A percentile compares a stretch with the other conserved stretches of the same genome.
Conservation (phyloP, 805 yeast species). For the Hanseniaspora meyeri region DNA sequence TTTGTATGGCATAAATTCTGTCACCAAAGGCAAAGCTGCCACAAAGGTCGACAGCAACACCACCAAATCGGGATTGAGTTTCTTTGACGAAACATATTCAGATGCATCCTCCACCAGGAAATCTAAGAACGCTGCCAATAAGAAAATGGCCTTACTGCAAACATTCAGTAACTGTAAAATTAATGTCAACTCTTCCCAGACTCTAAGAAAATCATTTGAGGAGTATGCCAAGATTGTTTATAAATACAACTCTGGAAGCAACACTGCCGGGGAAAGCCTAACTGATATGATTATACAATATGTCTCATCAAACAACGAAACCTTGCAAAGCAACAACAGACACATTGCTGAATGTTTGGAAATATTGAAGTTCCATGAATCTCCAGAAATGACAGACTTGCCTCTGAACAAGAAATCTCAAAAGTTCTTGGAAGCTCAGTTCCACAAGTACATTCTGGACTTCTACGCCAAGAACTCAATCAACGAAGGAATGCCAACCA, state of each 20-base stretch:
- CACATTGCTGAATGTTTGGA: conserved; percentile 68
- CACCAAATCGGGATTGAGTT: not conserved
- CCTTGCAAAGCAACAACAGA: conserved; percentile 47
- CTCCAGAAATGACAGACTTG: not conserved
- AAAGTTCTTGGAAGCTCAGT: conserved; percentile 59
- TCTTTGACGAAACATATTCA: conserved; percentile 6
- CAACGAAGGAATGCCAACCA: conserved; percentile 58
- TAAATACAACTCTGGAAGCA: conserved; percentile 52
- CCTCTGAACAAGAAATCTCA: conserved; percentile 17
- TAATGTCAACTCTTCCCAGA: conserved; percentile 34
- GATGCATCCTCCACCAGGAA: conserved; percentile 20
- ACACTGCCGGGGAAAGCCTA: conserved; percentile 17
- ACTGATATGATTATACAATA: not conserved
- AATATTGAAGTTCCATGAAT: conserved; percentile 37
- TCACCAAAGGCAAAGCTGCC: conserved; percentile 18
- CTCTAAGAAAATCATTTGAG: conserved; percentile 48
- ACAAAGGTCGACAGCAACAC: not conserved
- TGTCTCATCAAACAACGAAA: not conserved
- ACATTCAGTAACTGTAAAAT: conserved; percentile 25
- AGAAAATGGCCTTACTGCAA: conserved; percentile 21
- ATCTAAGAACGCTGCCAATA: conserved; percentile 19
- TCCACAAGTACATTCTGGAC: conserved; percentile 58
- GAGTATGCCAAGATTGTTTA: conserved; percentile 60
- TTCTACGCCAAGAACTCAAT: conserved; percentile 43
- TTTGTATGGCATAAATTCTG: conserved; percentile 48